Evolutionary conservation across 257 asterid genomes (phyloP), one percentile per base, ranked within the genome.

Genomic region (Jasminum sambac): DNA sequence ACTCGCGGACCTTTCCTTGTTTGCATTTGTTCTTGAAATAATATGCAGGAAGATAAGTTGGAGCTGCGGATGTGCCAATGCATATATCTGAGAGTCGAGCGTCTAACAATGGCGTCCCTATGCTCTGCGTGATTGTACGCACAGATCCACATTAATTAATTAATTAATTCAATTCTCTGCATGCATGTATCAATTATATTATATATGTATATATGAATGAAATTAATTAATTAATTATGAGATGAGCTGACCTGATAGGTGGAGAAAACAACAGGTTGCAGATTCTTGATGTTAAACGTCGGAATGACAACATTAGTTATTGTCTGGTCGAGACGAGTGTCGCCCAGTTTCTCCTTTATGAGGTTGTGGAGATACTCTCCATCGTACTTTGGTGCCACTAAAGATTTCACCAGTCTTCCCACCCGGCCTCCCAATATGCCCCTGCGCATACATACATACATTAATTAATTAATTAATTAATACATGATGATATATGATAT

Each of bases 1-100:
- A 86, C 3, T 78, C 82, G 34, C 66, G 61, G 0, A 42, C 2
- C 0, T 81, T 52, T 26, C 80, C 88, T 23, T 75, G 24, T 0
- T 11, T 25, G 63, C 52, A 81, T 24, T 66, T 42, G 46, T 63
- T 81, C 40, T 39, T 80, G 73, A 87, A 87, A 67, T 43, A 11
- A 70, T 87, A 71, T 14, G 87, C 81, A 0, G 90, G 90, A 37
- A 85, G 74, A 73, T 63, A 70, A 5, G 90, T 87, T 0, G 90
- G 94, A 57, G 94, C 90, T 4, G 94, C 94, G 0, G 90, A 85
- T 0, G 94, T 85, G 63, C 89, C 69, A 21, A 87, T 81, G 80
- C 88, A 80, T 67, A 85, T 74, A 62, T 87, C 94, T 1, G 84
- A 72, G 8, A 87, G 16, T 1, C 63, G 67, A 9, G 86, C 89